phyloP scores from a whole-genome alignment of 495 filamentous ascomycete genomes.

The Hypoxylon trugodes region DNA sequence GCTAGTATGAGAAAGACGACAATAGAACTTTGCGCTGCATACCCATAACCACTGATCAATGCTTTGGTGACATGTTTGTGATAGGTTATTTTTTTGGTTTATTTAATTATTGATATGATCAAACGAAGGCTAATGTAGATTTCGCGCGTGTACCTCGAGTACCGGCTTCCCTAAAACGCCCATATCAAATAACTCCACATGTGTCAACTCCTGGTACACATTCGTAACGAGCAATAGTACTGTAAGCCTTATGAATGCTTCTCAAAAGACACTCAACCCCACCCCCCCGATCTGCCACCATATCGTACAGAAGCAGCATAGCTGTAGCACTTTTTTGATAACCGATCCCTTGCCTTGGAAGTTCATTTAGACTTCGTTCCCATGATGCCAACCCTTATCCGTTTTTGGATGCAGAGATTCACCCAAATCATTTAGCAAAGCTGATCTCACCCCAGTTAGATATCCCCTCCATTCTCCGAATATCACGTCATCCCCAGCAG shows the following conservation, averaged over 20 bases:
- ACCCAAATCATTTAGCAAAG: neutral
- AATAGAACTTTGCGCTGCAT: no score
- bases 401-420: neutral
- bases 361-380: neutral
- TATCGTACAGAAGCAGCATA: conserved; percentile 20
- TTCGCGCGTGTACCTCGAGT: neutral
- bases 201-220: neutral
- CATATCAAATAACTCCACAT: conserved; percentile 3
- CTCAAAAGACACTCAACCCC: neutral
- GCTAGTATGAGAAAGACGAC: no score
- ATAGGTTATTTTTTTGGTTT: no score
- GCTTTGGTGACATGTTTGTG: no score
- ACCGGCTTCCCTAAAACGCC: neutral
- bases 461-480: conserved; percentile 9
- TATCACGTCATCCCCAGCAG: conserved; percentile 33
- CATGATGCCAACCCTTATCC: neutral
- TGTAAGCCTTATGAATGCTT: conserved; percentile 6
- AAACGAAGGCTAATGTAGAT: neutral
- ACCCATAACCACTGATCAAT: no score
- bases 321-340: neutral
- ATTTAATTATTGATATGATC: neutral
- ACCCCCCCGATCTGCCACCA: conserved; percentile 6
- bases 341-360: neutral
- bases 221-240: neutral
- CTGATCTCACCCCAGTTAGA: conserved; percentile 1